Conservation (phyloP, 371 early-diverging fungal species). For the Nematocida minor region DNA sequence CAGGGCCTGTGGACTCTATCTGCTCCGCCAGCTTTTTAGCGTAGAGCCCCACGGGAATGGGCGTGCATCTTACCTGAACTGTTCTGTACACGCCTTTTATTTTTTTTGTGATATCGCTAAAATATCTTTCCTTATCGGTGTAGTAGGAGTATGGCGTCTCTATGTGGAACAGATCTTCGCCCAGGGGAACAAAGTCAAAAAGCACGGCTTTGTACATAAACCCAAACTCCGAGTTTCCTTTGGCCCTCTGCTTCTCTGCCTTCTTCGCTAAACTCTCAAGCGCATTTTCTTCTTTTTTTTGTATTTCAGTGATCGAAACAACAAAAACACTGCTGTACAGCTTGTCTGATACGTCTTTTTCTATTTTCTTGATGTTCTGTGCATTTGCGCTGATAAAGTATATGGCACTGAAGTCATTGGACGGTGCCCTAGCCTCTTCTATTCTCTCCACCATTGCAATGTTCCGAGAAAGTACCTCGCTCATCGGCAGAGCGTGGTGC, state of each 20-base stretch:
- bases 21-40: slow-evolving; percentile 4
- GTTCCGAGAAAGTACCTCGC: slow-evolving; percentile 60
- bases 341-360: slow-evolving; percentile 55
- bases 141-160: background rate
- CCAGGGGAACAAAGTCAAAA: slow-evolving; percentile 41
- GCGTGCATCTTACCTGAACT: slow-evolving; percentile 1
- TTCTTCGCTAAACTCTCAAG: slow-evolving; percentile 7
- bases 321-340: slow-evolving; percentile 53
- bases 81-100: slow-evolving; percentile 5
- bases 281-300: background rate
- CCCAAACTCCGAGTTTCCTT: background rate
- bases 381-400: slow-evolving; percentile 58
- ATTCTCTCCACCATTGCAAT: slow-evolving; percentile 56
- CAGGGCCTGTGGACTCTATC: slow-evolving; percentile 7
- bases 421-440: slow-evolving; percentile 45
- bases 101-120: background rate
- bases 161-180: slow-evolving; percentile 25
- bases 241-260: slow-evolving; percentile 33
- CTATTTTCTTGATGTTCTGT: slow-evolving; percentile 49
- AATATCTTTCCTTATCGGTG: slow-evolving; percentile 1
- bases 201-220: slow-evolving; percentile 28
- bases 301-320: background rate
- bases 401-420: slow-evolving; percentile 59
- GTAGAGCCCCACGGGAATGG: slow-evolving; percentile 20
- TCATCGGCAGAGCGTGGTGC: slow-evolving; percentile 56